Percentiles rank a stretch among this genome's conserved stretches.
Conservation (phyloP, 495 filamentous ascomycete species). For the Penicillium silybi region DNA sequence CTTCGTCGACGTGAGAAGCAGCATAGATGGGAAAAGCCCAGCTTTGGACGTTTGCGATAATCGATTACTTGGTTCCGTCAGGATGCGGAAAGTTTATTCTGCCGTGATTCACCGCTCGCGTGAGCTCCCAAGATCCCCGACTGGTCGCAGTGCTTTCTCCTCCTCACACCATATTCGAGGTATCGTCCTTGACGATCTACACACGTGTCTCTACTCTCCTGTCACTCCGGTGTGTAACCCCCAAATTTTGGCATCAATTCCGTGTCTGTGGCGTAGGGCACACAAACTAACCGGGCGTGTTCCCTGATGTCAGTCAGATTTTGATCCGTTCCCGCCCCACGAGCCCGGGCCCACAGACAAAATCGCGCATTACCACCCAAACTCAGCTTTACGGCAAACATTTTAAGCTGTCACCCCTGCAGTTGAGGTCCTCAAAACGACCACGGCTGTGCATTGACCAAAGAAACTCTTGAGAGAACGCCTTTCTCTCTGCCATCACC, state of each 20-base stretch:
- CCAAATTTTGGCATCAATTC: neutral
- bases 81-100: constrained; percentile 13
- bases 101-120: constrained; percentile 17
- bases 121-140: constrained; percentile 5
- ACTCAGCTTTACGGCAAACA: constrained; percentile 17
- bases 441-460: constrained; percentile 2
- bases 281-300: constrained; percentile 1
- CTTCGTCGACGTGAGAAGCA: too few relatives aligned
- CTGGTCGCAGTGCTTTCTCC: neutral
- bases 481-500: constrained; percentile 1
- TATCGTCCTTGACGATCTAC: constrained; percentile 12
- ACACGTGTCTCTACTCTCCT: neutral
- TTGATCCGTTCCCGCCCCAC: constrained; percentile 24
- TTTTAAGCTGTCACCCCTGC: constrained; percentile 16
- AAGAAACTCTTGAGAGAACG: constrained; percentile 3
- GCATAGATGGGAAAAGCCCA: too few relatives aligned
- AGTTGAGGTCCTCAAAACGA: constrained; percentile 13
- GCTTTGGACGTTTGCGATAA: neutral
- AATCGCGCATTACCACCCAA: constrained; percentile 27
- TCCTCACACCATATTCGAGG: constrained; percentile 6
- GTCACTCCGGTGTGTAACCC: constrained; percentile 6
- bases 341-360: constrained; percentile 29
- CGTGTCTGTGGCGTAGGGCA: neutral
- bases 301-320: constrained; percentile 29
- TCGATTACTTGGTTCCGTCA: constrained; percentile 7